Evolutionary conservation across 148 eudicot species (phyloP), one percentile per base, ranked within the genome.

Genomic region (Bassia scoparia): DNA sequence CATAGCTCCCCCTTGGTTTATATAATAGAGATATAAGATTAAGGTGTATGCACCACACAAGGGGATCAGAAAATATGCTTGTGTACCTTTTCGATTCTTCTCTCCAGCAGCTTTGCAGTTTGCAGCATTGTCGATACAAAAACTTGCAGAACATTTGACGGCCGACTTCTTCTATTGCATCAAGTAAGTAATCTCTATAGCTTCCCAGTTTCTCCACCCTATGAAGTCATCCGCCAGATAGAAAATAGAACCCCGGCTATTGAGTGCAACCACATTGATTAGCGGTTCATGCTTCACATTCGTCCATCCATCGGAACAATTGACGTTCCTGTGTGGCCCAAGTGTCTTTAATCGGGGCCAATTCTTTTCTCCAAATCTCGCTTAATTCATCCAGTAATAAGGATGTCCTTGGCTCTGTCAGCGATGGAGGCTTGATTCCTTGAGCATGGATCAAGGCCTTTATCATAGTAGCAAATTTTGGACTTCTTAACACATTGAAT

Each of bases 231-330:
- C 35, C 5, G 62, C n/a, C 78, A 20, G 69, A 59, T 24, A 69
- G 11, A 18, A 79, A 79, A 61, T 79, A 0, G 78, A 66, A 5
- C 78, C 68, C 0, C 68, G 31, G 35, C 59, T 63, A 16, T 66
- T 65, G 17, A 68, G 37, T 5, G 70, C 77, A 4, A 74, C 5
- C 15, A 79, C 62, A 31, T 74, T 74, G 20, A 79, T 74, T 0
- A 74, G 35, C 1, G 60, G 74, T 13, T 74, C 14, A 10, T 43
- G 58, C 26, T 73, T 73, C 15, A 67, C 33, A 50, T 78, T 73
- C 2, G 59, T 52, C 81, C 77, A 78, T 0, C 82, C 74, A 79
- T 74, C 68, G 0, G 78, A 62, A 80, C 55, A 3, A 75, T 70
- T 5, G 82, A 80, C 2, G 49, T 54, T 0, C 65, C 74, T 73